These are phyloP conservation scores for Pseudogymnoascus sp. DNA, from an alignment of 2,329 filamentous ascomycete genomes.

Conservation along the genomic window DNA sequence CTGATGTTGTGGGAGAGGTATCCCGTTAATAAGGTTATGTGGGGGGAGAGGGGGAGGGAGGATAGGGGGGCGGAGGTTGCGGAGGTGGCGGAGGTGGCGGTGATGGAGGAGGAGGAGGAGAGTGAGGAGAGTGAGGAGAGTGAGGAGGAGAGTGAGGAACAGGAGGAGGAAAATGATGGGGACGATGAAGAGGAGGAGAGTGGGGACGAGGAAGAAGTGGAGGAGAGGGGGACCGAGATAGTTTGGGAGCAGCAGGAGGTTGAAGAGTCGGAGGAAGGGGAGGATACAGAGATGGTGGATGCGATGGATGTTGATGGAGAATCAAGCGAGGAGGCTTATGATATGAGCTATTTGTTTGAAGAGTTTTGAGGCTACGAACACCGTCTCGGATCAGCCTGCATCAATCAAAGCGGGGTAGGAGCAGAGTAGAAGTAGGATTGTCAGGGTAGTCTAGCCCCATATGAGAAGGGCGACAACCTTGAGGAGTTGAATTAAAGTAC, in stretches of 20 bases:
- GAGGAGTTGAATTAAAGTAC: background rate
- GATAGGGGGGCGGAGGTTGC: background rate
- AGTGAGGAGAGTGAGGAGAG: too few species aligned
- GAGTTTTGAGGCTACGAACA: background rate
- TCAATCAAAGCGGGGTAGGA: background rate
- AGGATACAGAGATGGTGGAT: background rate
- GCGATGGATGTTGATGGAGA: background rate
- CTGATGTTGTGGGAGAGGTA: constrained; percentile 7
- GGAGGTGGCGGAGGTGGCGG: background rate
- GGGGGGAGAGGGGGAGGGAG: background rate
- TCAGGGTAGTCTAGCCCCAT: background rate
- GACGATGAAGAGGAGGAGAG: background rate
- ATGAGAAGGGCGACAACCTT: background rate
- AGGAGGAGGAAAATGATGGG: background rate
- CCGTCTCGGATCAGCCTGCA: too few species aligned
- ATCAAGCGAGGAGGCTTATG: background rate
- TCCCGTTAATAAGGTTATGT: background rate
- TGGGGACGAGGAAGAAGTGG: background rate
- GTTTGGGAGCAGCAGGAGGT: constrained; percentile 1
- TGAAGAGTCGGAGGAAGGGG: background rate
- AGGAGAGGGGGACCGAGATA: background rate
- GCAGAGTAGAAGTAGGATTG: background rate
- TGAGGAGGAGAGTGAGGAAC: background rate
- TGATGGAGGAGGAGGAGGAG: background rate
- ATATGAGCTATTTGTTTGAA: background rate